A percentile compares a stretch with the other conserved stretches of the same genome.
Evolutionary conservation across 73 alveolate genomes (phyloP).

Genomic region (Uronychia binucleata): DNA sequence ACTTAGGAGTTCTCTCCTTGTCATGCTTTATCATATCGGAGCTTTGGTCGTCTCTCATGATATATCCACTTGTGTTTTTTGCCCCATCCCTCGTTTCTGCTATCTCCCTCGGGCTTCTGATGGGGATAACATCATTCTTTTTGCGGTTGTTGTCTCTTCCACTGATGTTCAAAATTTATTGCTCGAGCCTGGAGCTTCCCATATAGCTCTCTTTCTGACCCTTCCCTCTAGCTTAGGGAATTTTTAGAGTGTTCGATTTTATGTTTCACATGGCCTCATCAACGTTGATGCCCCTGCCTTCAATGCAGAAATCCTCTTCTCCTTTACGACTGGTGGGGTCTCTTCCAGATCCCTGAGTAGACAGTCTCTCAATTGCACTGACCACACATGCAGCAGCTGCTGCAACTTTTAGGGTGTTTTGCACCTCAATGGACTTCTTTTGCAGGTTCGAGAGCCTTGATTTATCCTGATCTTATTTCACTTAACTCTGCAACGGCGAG

Average conservation of each 20-base stretch:
- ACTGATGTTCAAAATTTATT: no score
- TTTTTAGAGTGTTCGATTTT: background rate
- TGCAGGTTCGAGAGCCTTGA: background rate
- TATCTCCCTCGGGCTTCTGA: background rate
- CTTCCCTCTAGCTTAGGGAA: background rate
- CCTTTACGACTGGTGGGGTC: background rate
- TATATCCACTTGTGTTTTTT: background rate
- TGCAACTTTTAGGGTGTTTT: background rate
- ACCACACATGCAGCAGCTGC: slow-evolving; percentile 1
- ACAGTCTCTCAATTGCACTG: background rate
- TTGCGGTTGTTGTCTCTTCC: background rate
- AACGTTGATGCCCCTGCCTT: background rate
- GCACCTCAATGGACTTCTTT: background rate
- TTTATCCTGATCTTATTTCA: no score
- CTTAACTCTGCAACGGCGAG: no score
- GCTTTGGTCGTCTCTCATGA: background rate
- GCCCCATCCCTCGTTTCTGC: background rate
- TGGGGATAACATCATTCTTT: background rate
- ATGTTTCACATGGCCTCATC: background rate
- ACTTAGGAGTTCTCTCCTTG: background rate
- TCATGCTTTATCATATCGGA: background rate
- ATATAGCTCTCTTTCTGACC: background rate
- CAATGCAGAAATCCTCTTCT: background rate
- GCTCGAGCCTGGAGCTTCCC: background rate
- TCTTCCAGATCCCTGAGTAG: background rate